Percentiles rank a stretch among this genome's conserved stretches.
These are phyloP conservation scores for Pseudogymnoascus sp. DNA, from an alignment of 2,329 filamentous ascomycete genomes.

Conservation along the genomic window DNA sequence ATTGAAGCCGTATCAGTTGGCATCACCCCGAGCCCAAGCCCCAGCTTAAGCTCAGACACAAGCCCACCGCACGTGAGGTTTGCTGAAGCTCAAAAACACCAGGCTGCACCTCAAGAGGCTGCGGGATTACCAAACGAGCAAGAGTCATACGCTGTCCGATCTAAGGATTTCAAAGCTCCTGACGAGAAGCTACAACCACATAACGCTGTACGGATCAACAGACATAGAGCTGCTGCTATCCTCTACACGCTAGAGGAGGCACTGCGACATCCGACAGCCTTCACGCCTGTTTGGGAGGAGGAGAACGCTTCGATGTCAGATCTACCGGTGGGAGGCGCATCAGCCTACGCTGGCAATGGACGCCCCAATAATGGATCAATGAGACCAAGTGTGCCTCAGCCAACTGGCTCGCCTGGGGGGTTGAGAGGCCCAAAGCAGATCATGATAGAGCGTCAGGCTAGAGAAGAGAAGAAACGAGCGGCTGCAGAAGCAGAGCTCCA, in stretches of 20 bases:
- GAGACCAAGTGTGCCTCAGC: constrained; percentile 39
- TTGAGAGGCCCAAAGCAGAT: constrained; percentile 84
- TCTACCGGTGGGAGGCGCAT: constrained; percentile 54
- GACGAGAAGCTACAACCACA: constrained; percentile 34
- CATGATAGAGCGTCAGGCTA: constrained; percentile 76
- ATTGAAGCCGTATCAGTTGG: constrained; percentile 29
- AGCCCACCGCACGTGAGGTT: constrained; percentile 23
- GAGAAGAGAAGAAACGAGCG: constrained; percentile 61
- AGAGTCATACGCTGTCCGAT: constrained; percentile 17
- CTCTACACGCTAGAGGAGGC: constrained; percentile 89
- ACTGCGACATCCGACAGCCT: constrained; percentile 70
- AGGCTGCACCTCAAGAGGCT: constrained; percentile 2
- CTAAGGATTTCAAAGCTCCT: constrained; percentile 16
- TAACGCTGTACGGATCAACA: constrained; percentile 61
- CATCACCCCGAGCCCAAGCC: constrained; percentile 18
- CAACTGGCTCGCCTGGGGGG: constrained; percentile 45
- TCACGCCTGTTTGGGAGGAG: constrained; percentile 78
- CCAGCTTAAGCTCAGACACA: neutral
- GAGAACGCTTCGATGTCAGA: constrained; percentile 92
- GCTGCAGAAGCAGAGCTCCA: constrained; percentile 42
- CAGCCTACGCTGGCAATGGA: constrained; percentile 51
- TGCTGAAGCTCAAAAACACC: constrained; percentile 14
- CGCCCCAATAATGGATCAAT: constrained; percentile 49
- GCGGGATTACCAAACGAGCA: neutral
- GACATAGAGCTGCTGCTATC: constrained; percentile 80